phyloP scores from a whole-genome alignment of 108 stramenopile genomes.

The Cyclotella baltica region DNA sequence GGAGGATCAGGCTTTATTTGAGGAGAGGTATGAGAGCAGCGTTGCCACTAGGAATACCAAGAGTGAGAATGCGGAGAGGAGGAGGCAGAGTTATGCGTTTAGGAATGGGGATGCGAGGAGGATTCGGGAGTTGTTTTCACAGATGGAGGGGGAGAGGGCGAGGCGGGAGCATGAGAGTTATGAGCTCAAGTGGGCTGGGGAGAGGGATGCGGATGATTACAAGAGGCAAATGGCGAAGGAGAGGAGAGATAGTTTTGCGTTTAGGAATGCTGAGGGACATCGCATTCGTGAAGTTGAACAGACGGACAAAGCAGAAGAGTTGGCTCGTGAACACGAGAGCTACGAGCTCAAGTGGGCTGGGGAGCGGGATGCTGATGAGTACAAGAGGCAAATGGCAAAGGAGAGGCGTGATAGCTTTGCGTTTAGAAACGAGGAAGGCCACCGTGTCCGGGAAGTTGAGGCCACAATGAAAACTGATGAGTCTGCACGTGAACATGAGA shows the following conservation, averaged over 20 bases:
- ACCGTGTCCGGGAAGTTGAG: conserved; percentile 55
- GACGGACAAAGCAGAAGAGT: conserved; percentile 36
- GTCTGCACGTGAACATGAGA: no score
- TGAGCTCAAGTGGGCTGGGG: conserved; percentile 76
- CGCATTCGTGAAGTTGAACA: conserved; percentile 31
- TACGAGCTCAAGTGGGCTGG: no score
- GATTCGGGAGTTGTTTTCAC: conserved; percentile 55
- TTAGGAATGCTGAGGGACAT: conserved; percentile 34
- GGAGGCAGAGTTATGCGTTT: conserved; percentile 80
- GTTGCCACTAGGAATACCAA: conserved; percentile 51
- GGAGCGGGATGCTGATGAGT: no score
- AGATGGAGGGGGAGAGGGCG: conserved; percentile 54
- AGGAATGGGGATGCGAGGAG: conserved; percentile 70
- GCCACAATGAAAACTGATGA: no score
- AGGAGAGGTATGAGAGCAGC: conserved; percentile 70
- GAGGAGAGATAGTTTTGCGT: conserved; percentile 33
- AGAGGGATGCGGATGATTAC: conserved; percentile 72
- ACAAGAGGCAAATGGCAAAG: no score
- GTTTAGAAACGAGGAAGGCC: conserved; percentile 67
- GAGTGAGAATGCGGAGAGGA: conserved; percentile 53
- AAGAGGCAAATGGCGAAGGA: conserved; percentile 32
- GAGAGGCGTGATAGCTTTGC: conserved; percentile 77
- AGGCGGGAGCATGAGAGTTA: conserved; percentile 62
- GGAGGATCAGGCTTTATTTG: conserved; percentile 71
- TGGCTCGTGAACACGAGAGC: no score